Base-by-base conservation (phyloP, 2,329 filamentous ascomycete species). In the Pyrenophora seminiperda region DNA sequence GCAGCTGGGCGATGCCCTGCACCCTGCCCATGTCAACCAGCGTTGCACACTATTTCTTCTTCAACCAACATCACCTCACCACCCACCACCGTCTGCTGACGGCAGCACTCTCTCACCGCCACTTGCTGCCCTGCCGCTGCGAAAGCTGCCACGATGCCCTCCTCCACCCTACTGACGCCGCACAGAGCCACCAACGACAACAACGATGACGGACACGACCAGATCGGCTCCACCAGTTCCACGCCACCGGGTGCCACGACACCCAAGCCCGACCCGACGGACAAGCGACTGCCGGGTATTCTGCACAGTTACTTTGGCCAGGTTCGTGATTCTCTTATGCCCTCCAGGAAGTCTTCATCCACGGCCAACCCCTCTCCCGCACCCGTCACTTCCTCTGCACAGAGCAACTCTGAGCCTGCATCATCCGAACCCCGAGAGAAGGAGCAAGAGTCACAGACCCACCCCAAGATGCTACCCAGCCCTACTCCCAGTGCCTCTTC, bases 301-400 rank as follows among this genome's bases (percentile, higher is more conserved):
- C 88, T 94, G 83, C 84, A 86, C 75, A 95, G 88, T 81, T 97
- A 94, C 82, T 96, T 97, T 83, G 89, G 88, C 80, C 94, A 99
- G 93, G 94, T 99, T 96, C 87, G 94, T 97, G 83, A 84, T 61
- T 74, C 72, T 67, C 82, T 85, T 83, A 70, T 73, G 61, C 66
- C 69, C 59, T 66, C 69, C 59, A 68, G 70, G 64, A 74, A 51
- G 7, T 51, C 72, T 65, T 72, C 70, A 55, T 73, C 70, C 61
- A 59, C 64, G 62, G 63, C 65, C 52, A 69, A 66, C 63, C 63
- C 67, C 61, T 66, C 67, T 68, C 71, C 73, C 67, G 68, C 68
- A 65, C 59, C 61, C 53, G 56, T 58, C 53, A 53, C 67, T 63
- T 65, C 56, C 36, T 33, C 56, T 54, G 52, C 53, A 41, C 47